Percentiles rank a stretch among this genome's conserved stretches.
Conservation (phyloP, 192 early-diverging fungal genomes). For the Backusella sp. region DNA sequence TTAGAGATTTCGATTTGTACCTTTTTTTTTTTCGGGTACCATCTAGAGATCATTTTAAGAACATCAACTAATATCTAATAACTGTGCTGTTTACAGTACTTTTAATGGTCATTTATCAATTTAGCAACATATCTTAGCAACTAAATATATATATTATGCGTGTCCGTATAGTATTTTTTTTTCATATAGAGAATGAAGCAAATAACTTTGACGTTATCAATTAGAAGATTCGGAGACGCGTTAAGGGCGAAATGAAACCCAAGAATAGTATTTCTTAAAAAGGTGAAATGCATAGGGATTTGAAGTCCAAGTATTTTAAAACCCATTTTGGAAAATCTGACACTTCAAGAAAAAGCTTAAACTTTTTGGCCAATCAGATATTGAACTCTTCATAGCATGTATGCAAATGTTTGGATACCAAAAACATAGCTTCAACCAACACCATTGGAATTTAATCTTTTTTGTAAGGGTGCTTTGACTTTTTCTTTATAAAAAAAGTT, state of each 20-base stretch:
- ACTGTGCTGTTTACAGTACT: no score
- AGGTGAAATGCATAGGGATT: not conserved
- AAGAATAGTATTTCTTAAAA: not conserved
- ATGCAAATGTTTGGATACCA: not conserved
- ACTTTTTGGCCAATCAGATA: not conserved
- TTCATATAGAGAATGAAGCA: no score
- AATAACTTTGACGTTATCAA: no score
- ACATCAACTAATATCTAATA: no score
- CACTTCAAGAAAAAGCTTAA: not conserved
- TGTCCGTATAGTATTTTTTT: no score
- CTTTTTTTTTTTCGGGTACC: no score
- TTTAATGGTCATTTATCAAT: no score
- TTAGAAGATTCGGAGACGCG: no score
- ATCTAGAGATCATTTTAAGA: no score
- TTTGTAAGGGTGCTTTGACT: not conserved
- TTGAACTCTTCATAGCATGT: not conserved
- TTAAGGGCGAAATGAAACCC: not conserved
- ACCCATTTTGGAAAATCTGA: not conserved
- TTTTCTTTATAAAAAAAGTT: not conserved
- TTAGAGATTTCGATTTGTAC: no score
- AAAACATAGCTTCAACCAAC: not conserved
- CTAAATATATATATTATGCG: no score
- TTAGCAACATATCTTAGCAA: no score
- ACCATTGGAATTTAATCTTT: not conserved
- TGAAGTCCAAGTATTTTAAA: conserved; percentile 2